These are phyloP conservation scores for Agapanthus africanus DNA, from an alignment of 106 monocot species.

Conservation along the genomic window DNA sequence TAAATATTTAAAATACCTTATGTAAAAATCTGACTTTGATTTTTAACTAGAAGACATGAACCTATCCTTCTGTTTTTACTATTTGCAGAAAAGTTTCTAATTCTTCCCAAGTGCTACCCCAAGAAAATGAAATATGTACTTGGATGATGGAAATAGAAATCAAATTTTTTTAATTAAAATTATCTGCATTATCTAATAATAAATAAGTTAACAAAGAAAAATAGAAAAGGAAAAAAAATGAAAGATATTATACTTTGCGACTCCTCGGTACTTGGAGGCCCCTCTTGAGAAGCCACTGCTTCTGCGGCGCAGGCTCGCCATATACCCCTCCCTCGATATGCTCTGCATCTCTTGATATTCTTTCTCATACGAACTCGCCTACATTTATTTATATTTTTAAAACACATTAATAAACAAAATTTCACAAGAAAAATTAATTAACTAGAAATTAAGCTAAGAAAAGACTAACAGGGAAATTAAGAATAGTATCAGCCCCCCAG, in stretches of 20 bases:
- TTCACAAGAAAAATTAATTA: too few species aligned
- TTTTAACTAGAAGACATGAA: too few species aligned
- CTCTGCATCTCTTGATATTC: conserved; percentile 5
- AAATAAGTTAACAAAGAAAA: neutral
- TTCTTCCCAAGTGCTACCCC: too few species aligned
- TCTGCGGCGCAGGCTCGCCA: conserved; percentile 36
- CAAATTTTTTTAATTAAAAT: too few species aligned
- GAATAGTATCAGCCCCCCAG: conserved; percentile 39
- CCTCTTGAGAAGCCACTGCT: conserved; percentile 77
- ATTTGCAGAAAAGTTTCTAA: too few species aligned
- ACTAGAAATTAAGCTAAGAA: neutral
- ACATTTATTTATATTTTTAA: neutral
- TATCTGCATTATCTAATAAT: neutral
- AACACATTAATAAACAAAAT: neutral
- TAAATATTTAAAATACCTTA: too few species aligned
- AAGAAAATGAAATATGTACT: neutral
- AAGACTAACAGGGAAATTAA: conserved; percentile 47
- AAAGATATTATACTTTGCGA: conserved; percentile 60
- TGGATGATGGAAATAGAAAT: neutral
- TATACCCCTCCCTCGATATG: conserved; percentile 4
- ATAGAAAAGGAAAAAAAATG: neutral
- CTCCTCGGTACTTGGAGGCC: conserved; percentile 63
- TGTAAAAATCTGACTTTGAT: too few species aligned
- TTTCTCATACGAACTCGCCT: conserved; percentile 1
- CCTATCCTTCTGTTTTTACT: too few species aligned